Conservation (phyloP, 2,329 filamentous ascomycete species). For the Paracoccidioides lutzii region DNA sequence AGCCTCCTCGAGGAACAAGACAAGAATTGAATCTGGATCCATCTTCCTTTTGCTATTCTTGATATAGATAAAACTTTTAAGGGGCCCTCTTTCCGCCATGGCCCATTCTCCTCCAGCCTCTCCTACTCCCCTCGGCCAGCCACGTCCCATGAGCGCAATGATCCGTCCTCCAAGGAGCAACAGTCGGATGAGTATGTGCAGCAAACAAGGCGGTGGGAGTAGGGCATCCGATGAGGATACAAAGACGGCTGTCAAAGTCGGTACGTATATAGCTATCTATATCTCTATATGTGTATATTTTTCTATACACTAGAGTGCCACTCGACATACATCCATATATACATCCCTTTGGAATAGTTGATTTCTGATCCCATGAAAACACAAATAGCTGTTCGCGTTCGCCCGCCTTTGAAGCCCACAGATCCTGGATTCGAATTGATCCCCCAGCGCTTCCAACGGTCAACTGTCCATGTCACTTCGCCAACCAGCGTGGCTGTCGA, state of each 20-base stretch:
- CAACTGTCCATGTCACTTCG: slow-evolving; percentile 81
- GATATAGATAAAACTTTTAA: neutral
- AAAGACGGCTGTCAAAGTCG: slow-evolving; percentile 89
- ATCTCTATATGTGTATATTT: neutral
- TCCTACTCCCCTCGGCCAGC: slow-evolving; percentile 37
- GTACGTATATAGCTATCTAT: slow-evolving; percentile 46
- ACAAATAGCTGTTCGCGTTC: slow-evolving; percentile 69
- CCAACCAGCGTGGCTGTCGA: slow-evolving; percentile 79
- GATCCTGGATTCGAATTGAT: slow-evolving; percentile 94
- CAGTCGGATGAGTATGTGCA: slow-evolving; percentile 70
- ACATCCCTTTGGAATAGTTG: neutral
- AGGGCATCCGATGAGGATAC: slow-evolving; percentile 79
- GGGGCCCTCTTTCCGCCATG: slow-evolving; percentile 31
- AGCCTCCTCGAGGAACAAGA: neutral
- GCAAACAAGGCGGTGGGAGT: slow-evolving; percentile 56
- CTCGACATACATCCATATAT: neutral
- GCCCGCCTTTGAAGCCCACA: slow-evolving; percentile 65
- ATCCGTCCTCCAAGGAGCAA: slow-evolving; percentile 63
- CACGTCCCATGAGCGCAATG: slow-evolving; percentile 70
- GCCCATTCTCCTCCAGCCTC: slow-evolving; percentile 59
- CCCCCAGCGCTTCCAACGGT: slow-evolving; percentile 83
- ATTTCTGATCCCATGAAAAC: neutral
- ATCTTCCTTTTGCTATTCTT: neutral
- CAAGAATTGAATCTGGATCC: neutral
- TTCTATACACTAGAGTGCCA: neutral